Conservation (phyloP, 352 stramenopile species). For the Phytophthora nicotianae region DNA sequence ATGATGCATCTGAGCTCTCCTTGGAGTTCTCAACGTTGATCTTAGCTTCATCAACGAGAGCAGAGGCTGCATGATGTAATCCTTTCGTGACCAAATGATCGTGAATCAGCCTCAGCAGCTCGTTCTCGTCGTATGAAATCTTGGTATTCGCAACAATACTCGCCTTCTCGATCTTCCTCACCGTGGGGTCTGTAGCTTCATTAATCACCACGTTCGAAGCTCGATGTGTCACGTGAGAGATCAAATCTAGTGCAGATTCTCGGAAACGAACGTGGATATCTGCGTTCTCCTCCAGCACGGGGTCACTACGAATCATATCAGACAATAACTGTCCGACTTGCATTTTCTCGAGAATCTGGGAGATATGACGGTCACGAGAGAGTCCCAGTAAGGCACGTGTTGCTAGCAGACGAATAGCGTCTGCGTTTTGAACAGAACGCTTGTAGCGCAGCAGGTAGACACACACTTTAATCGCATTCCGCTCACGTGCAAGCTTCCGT, state of each 20-base stretch:
- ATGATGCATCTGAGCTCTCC: conserved; percentile 13
- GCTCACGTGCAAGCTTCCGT: conserved; percentile 73
- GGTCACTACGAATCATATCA: conserved; percentile 86
- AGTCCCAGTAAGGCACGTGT: conserved; percentile 83
- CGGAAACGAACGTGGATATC: conserved; percentile 88
- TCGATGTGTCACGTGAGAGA: conserved; percentile 85
- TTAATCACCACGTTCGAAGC: conserved; percentile 86
- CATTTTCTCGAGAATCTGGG: conserved; percentile 92
- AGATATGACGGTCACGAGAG: conserved; percentile 87
- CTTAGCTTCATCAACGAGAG: conserved; percentile 55
- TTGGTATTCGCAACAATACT: conserved; percentile 89
- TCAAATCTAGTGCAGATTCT: conserved; percentile 87
- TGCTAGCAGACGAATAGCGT: conserved; percentile 83
- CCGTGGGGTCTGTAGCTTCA: conserved; percentile 86
- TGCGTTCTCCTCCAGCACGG: conserved; percentile 85
- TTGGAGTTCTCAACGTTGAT: conserved; percentile 29
- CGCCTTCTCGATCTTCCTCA: conserved; percentile 89
- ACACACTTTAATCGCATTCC: conserved; percentile 89
- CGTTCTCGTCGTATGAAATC: conserved; percentile 85
- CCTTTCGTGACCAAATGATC: conserved; percentile 84
- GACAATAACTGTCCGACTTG: conserved; percentile 85
- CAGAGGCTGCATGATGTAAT: conserved; percentile 57
- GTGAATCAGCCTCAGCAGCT: conserved; percentile 83
- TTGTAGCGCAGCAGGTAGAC: conserved; percentile 89
- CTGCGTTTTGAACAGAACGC: conserved; percentile 84